phyloP scores from a whole-genome alignment of 495 filamentous ascomycete genomes.

The Hypoxylon cercidicola region DNA sequence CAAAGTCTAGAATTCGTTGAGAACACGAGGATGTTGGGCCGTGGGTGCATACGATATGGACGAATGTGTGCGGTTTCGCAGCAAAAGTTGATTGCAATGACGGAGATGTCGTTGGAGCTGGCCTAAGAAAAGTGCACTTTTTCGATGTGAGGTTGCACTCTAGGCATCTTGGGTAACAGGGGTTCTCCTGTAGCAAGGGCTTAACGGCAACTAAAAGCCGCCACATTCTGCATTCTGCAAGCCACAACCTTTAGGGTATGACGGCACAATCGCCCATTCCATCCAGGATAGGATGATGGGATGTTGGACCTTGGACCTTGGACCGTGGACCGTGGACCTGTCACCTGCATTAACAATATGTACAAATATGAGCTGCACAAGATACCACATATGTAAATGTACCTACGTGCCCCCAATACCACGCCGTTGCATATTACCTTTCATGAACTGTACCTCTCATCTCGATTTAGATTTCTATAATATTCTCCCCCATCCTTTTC shows the following conservation, averaged over 20 bases:
- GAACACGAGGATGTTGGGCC: constrained; percentile 39
- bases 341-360: constrained; percentile 26
- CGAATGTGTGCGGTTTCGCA: constrained; percentile 21
- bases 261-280: no score
- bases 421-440: background rate
- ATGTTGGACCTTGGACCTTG: no score
- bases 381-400: no score
- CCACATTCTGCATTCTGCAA: constrained; percentile 34
- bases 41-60: constrained; percentile 28
- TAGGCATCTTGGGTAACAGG: constrained; percentile 7
- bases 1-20: constrained; percentile 14
- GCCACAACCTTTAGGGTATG: constrained; percentile 21
- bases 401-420: background rate
- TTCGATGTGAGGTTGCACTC: constrained; percentile 17
- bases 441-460: constrained; percentile 3
- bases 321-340: background rate
- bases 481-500: constrained; percentile 4
- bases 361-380: constrained; percentile 5
- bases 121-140: constrained; percentile 10
- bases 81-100: constrained; percentile 13
- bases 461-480: background rate
- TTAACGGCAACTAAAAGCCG: constrained; percentile 29
- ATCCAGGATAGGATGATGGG: background rate
- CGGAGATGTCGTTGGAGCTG: constrained; percentile 33
- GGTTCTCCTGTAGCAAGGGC: constrained; percentile 21